Evolutionary conservation across 2,329 filamentous ascomycete species (phyloP).

Genomic region (Exophiala calicioides): DNA sequence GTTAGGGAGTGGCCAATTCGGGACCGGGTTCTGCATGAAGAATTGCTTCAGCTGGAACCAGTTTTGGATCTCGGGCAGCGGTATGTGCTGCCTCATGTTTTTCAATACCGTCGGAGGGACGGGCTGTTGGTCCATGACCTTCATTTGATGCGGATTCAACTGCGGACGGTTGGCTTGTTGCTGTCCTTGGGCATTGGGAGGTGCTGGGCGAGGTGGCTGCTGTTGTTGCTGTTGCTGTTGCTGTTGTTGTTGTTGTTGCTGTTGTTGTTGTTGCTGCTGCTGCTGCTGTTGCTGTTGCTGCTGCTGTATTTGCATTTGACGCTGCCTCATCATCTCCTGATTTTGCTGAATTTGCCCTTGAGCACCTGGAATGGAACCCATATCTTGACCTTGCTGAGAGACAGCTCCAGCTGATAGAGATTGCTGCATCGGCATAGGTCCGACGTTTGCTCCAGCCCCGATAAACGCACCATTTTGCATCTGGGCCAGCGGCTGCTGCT

Average conservation of each 20-base stretch:
- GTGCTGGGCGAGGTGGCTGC: too few relatives aligned
- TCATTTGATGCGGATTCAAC: slow-evolving; percentile 27
- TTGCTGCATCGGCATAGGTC: slow-evolving; percentile 28
- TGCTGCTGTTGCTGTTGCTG: slow-evolving; percentile 35
- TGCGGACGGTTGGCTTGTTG: slow-evolving; percentile 16
- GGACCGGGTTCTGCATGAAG: slow-evolving; percentile 23
- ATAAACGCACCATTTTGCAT: slow-evolving; percentile 26
- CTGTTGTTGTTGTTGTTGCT: slow-evolving; percentile 34
- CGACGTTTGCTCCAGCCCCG: slow-evolving; percentile 16
- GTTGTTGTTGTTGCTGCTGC: slow-evolving; percentile 32
- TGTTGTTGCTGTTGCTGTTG: slow-evolving; percentile 33
- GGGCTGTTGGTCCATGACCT: slow-evolving; percentile 27
- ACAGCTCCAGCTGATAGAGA: slow-evolving; percentile 29
- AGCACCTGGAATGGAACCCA: slow-evolving; percentile 9
- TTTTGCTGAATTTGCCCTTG: slow-evolving; percentile 24
- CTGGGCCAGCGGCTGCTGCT: slow-evolving; percentile 13
- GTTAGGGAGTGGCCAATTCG: slow-evolving; percentile 21
- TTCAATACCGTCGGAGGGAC: slow-evolving; percentile 23
- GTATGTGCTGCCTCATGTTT: slow-evolving; percentile 22
- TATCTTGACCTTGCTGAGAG: slow-evolving; percentile 22
- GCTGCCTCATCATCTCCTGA: slow-evolving; percentile 29
- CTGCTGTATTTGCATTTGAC: slow-evolving; percentile 27
- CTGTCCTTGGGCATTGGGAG: slow-evolving; percentile 26
- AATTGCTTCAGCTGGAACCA: slow-evolving; percentile 30
- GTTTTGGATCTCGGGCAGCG: slow-evolving; percentile 22